Base-by-base conservation (phyloP, 176 grass and related monocot genomes). In the Rhynchospora breviuscula region DNA sequence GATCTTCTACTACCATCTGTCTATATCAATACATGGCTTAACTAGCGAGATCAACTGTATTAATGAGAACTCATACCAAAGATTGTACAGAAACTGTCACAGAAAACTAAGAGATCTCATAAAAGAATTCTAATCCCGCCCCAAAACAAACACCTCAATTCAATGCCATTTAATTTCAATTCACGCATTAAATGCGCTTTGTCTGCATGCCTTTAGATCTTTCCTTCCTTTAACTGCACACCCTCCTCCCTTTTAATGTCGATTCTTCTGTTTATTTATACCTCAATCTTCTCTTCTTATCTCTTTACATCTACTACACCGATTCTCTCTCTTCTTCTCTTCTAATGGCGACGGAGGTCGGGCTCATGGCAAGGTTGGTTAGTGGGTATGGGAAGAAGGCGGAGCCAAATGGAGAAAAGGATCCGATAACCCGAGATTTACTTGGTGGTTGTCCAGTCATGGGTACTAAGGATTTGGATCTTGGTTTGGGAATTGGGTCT, bases 361-460 rank as follows among this genome's bases (percentile, higher is more conserved):
- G 91, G 18, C 87, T 87, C 46, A 88, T 96, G 91, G 88, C 93
- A 11, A 65, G 74, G 15, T 66, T 87, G 67, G 18, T 84, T 29
- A 83, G 70, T 48, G 86, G 2, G 44, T 87, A 75, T 84, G 56
- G 49, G 66, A 79, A 89, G 87, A 83, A 83, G 67, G 85, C 22
- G 31, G 86, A 79, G 80, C 79, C 48, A 65, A 74, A 83, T 8
- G 77, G 40, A 14, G 67, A 82, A 79, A 56, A 81, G 77, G 91
- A 99, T 79, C 89, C 95, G 65, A 90, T 99, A 22, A 99, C 97
- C n/a, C 76, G 91, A 62, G 93, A 99, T 82, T 90, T 99, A 59
- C 97, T 99, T 63, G 97, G 97, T 60, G 89, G 93, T 10, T 95
- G 85, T 60, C 33, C 84, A 2, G 79, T 86, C 44, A 87, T 85